Evolutionary conservation across 1,139 yeast species (phyloP).

Genomic region (Komagataea norvegica): DNA sequence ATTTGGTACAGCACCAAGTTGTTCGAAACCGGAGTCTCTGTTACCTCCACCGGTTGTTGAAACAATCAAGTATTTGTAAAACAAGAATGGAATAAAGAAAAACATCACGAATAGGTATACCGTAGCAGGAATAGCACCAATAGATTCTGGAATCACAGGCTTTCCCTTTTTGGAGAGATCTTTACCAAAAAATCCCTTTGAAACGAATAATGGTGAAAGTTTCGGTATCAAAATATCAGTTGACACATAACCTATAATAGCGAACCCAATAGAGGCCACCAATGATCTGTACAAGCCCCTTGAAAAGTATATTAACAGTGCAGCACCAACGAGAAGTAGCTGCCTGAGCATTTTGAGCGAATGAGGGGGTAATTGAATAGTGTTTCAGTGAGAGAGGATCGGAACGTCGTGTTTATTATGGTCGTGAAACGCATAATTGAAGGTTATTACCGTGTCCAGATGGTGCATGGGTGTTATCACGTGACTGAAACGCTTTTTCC

Average conservation of each 20-base stretch:
- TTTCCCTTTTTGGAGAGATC: conserved; percentile 71
- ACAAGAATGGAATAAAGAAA: conserved; percentile 82
- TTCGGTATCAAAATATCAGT: conserved; percentile 63
- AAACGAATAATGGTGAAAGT: conserved; percentile 60
- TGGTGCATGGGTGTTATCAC: conserved; percentile 4
- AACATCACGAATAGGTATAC: conserved; percentile 79
- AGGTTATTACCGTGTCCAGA: neutral
- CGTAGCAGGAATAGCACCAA: conserved; percentile 84
- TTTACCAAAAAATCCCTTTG: conserved; percentile 76
- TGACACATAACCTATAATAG: conserved; percentile 57
- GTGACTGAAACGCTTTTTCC: conserved; percentile 1
- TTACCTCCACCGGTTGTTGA: conserved; percentile 53
- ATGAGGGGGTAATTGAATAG: neutral
- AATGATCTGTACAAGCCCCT: conserved; percentile 22
- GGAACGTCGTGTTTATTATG: no score
- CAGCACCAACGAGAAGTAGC: conserved; percentile 6
- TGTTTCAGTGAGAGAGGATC: no score
- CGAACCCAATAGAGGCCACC: conserved; percentile 56
- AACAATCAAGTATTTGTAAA: conserved; percentile 70
- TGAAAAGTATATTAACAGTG: conserved; percentile 14
- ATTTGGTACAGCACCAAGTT: conserved; percentile 10
- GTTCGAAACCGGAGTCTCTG: conserved; percentile 34
- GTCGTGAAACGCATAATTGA: no score
- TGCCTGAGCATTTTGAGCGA: conserved; percentile 1
- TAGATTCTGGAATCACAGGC: conserved; percentile 81